A percentile compares a stretch with the other conserved stretches of the same genome.
These are phyloP conservation scores for Thelephora ganbajun DNA, from an alignment of 768 basidiomycete species.

Conservation along the genomic window DNA sequence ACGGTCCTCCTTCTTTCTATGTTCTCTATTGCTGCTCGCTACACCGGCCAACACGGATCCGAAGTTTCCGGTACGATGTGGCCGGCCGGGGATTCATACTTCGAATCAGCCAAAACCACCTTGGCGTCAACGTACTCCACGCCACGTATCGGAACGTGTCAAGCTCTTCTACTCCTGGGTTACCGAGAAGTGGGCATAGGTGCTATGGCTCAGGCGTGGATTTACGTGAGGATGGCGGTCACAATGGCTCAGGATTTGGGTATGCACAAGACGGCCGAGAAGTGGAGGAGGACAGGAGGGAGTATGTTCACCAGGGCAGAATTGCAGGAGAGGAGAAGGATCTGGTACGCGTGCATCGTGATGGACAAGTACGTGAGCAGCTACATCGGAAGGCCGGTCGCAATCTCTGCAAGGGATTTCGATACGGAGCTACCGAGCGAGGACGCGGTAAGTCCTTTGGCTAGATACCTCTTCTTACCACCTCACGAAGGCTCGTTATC, in stretches of 20 bases:
- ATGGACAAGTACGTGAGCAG: conserved; percentile 72
- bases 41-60: conserved; percentile 28
- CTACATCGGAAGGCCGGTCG: conserved; percentile 67
- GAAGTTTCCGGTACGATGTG: conserved; percentile 35
- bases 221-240: conserved; percentile 76
- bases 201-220: conserved; percentile 82
- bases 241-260: conserved; percentile 89
- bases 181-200: conserved; percentile 83
- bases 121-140: conserved; percentile 55
- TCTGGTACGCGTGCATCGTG: conserved; percentile 69
- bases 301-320: conserved; percentile 44
- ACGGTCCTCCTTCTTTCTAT: conserved; percentile 67
- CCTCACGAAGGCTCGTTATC: conserved; percentile 1
- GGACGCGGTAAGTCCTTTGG: conserved; percentile 32
- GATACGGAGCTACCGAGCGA: conserved; percentile 55
- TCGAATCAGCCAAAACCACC: conserved; percentile 50
- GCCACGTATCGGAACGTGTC: conserved; percentile 63
- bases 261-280: conserved; percentile 69
- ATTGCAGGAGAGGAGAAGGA: conserved; percentile 54
- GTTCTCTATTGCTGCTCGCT: conserved; percentile 73
- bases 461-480: background rate
- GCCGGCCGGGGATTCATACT: conserved; percentile 64
- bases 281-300: conserved; percentile 49
- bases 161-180: conserved; percentile 68
- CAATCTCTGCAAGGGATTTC: conserved; percentile 64